These are phyloP conservation scores for Miamiensis avidus DNA, from an alignment of 169 alveolate genomes.

Conservation along the genomic window DNA sequence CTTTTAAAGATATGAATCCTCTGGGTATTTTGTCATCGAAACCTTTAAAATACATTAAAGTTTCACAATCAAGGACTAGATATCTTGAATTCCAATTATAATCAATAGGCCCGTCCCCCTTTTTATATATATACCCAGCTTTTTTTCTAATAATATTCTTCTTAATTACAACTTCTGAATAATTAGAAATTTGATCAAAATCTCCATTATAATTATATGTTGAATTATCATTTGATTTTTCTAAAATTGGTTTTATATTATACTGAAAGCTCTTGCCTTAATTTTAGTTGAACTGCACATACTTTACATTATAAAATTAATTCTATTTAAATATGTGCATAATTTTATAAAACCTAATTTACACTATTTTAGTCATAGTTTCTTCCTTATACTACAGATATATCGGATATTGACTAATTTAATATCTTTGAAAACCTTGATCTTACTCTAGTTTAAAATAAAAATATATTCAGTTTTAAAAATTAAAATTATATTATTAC, in stretches of 20 bases:
- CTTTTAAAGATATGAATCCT: conserved; percentile 36
- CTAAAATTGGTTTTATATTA: neutral
- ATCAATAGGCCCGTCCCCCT: conserved; percentile 73
- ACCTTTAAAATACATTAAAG: conserved; percentile 36
- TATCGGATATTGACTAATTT: no score
- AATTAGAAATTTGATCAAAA: neutral
- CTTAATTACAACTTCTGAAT: neutral
- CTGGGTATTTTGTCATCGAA: conserved; percentile 39
- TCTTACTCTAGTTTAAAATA: no score
- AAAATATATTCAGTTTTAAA: no score
- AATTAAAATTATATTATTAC: no score
- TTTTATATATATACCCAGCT: conserved; percentile 53
- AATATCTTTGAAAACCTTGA: no score
- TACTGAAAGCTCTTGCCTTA: neutral
- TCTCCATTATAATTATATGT: conserved; percentile 8
- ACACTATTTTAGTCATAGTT: no score
- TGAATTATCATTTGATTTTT: conserved; percentile 4
- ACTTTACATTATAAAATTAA: neutral
- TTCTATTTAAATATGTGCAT: conserved; percentile 16
- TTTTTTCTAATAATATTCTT: conserved; percentile 26
- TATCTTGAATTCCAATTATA: conserved; percentile 68
- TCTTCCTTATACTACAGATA: no score
- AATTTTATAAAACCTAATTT: neutral
- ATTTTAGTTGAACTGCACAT: neutral
- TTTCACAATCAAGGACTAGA: conserved; percentile 59